Evolutionary conservation across 2,329 filamentous ascomycete species (phyloP).

Genomic region (Pseudodiploospora longispora): DNA sequence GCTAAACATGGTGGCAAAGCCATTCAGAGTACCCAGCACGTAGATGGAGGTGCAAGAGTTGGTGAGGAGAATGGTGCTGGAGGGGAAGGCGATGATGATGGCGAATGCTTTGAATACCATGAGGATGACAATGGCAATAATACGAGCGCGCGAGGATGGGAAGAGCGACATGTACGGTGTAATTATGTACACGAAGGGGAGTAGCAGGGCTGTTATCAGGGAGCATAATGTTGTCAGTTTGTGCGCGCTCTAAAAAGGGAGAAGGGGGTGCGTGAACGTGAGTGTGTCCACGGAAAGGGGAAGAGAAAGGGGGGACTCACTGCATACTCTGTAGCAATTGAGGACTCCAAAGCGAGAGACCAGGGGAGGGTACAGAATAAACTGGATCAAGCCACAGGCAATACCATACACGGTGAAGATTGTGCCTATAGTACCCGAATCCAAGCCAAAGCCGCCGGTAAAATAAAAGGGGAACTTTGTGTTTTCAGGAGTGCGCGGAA

Average conservation of each 20-base stretch:
- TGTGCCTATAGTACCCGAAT: conserved; percentile 68
- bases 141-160: conserved; percentile 37
- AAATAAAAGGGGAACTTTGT: conserved; percentile 71
- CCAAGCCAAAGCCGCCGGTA: conserved; percentile 67
- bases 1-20: conserved; percentile 75
- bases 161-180: conserved; percentile 73
- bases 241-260: no score
- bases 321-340: conserved; percentile 60
- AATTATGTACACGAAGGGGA: conserved; percentile 71
- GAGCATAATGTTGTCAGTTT: no score
- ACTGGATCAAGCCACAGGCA: conserved; percentile 73
- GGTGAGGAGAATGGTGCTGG: conserved; percentile 80
- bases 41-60: conserved; percentile 69
- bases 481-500: conserved; percentile 49
- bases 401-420: conserved; percentile 81
- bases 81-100: conserved; percentile 82
- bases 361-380: conserved; percentile 72
- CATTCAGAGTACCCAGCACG: conserved; percentile 83
- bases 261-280: not conserved
- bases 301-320: conserved; percentile 22
- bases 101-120: conserved; percentile 68
- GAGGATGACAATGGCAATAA: conserved; percentile 54
- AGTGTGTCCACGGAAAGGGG: not conserved
- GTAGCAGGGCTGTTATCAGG: conserved; percentile 43
- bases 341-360: conserved; percentile 68